Base-by-base conservation (phyloP, 2,329 filamentous ascomycete species). In the Bipolaris victoriae region DNA sequence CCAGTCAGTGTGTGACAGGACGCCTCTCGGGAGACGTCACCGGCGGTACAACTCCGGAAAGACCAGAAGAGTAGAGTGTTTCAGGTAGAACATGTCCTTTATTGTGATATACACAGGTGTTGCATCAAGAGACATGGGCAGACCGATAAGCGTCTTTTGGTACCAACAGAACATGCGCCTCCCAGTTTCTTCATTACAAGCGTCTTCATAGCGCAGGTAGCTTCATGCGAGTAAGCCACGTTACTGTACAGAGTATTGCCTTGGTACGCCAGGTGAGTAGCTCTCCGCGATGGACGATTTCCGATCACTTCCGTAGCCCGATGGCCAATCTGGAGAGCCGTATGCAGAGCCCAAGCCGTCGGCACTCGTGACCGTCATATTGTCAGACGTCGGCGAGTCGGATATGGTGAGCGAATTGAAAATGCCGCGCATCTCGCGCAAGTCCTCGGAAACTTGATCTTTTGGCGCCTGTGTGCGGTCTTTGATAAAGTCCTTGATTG, bases 401-500 rank as follows among this genome's bases (percentile, higher is more conserved):
- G 72, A 73, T 6, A 77, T 72, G 22, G 67, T 75, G 44, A 82
- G 66, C 7, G 71, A 75, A 50, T 69, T 76, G 66, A 82, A 93
- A 22, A 96, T 82, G 33, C 89, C 86, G 62, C 87, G 88, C 76
- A 95, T 87, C 67, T 94, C 89, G 44, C 87, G 85, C 18, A 95
- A 76, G 64, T 88, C 89, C 69, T 91, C 87, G 6, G 80, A 79
- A 49, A 80, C 76, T 57, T 80, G 73, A 62, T 84, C 80, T 52
- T 78, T 78, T 1, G 81, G 80, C 37, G 77, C 62, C 15, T 64
- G 85, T 7, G 84, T 90, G 46, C 91, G 86, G 63, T 95, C 91
- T 66, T 91, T 88, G 26, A 92, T 91, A 76, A 97, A 93, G 40
- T 86, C 84, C 18, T 93, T 89, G 60, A 97, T 88, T 52, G 85